A percentile compares a stretch with the other conserved stretches of the same genome.
phyloP scores from a whole-genome alignment of 2,329 filamentous ascomycete genomes.

The Dryadomyces sulphureus region DNA sequence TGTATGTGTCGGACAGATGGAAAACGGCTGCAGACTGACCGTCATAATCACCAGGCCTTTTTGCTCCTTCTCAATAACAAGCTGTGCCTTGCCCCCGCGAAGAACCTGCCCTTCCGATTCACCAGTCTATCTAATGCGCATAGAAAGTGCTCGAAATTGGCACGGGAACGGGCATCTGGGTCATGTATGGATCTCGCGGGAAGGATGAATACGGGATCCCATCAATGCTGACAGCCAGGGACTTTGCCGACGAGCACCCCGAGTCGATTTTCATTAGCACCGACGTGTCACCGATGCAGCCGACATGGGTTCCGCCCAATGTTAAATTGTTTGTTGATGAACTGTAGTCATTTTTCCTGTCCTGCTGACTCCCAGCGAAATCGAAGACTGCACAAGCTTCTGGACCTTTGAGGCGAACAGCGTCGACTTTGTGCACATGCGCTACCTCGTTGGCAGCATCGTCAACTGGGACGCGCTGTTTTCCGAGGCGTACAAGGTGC shows the following conservation, averaged over 20 bases:
- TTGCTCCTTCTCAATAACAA: not conserved
- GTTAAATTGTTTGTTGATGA: not conserved
- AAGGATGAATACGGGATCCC: not conserved
- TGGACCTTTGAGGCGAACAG: constrained; percentile 28
- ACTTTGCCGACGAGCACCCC: not conserved
- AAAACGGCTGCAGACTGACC: not conserved
- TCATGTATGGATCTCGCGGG: not conserved
- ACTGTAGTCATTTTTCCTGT: no score
- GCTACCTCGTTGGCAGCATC: constrained; percentile 36
- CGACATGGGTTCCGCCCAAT: not conserved
- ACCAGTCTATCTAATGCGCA: no score
- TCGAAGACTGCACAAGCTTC: constrained; percentile 43
- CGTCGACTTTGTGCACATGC: constrained; percentile 45
- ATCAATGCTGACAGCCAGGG: not conserved
- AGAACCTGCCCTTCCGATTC: not conserved
- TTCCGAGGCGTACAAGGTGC: constrained; percentile 28
- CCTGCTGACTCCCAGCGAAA: constrained; percentile 19
- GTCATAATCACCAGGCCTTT: not conserved
- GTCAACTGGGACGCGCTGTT: constrained; percentile 35
- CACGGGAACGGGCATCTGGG: not conserved
- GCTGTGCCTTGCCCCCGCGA: not conserved
- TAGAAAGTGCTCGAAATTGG: not conserved
- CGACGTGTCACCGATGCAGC: not conserved
- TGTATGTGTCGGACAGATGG: not conserved
- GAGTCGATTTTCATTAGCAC: not conserved